These are phyloP conservation scores for Prunus yedoensis DNA, from an alignment of 331 rosid genomes.

Conservation along the genomic window DNA sequence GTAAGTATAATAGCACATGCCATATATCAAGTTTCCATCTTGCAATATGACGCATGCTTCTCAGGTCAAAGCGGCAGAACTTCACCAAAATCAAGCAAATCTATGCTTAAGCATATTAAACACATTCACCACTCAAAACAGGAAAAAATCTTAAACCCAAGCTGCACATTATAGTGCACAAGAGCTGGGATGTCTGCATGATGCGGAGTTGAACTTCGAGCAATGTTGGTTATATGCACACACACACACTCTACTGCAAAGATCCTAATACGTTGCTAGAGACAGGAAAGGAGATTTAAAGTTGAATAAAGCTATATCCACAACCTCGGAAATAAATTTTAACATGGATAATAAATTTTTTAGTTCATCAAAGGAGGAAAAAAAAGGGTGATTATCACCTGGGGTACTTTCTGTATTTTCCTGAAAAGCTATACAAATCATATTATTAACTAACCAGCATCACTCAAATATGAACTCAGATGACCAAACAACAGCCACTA, in stretches of 20 bases:
- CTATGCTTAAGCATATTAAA: not conserved
- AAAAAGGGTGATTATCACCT: not conserved
- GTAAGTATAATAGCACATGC: not conserved
- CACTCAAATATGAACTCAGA: constrained; percentile 1
- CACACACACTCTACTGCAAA: not conserved
- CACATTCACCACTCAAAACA: not conserved
- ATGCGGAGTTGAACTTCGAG: not conserved
- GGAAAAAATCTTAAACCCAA: not conserved
- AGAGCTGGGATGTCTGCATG: not conserved
- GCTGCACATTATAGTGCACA: not conserved
- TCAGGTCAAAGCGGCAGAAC: constrained; percentile 4
- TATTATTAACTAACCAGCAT: not conserved
- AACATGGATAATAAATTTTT: not conserved
- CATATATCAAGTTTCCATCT: constrained; percentile 10
- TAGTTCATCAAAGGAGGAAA: not conserved
- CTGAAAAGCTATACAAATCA: not conserved
- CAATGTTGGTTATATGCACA: not conserved
- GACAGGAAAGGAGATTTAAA: not conserved
- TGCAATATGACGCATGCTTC: not conserved
- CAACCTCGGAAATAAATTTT: not conserved
- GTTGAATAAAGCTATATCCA: not conserved
- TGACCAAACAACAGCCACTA: not conserved
- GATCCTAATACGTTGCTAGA: not conserved
- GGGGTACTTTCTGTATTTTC: not conserved
- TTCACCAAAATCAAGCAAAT: not conserved